Evolutionary conservation across 495 filamentous ascomycete species (phyloP), one percentile per base, ranked within the genome.

Genomic region (Podospora comata): DNA sequence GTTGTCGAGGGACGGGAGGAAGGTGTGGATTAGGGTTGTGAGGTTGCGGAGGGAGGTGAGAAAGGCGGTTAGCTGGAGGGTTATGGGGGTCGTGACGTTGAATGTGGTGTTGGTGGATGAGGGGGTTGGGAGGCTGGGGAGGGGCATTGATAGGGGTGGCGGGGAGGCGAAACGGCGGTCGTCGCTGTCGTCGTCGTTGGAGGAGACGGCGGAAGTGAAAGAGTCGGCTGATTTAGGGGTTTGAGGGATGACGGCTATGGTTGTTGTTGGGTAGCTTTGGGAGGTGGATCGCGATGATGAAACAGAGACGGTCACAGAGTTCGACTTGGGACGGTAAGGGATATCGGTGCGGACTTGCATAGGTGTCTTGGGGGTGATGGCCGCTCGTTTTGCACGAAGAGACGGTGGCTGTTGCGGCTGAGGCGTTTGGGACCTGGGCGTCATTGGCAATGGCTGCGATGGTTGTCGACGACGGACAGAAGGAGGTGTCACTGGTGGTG

Each of bases 181-280:
- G n/a, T 59, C 15, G 59, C 79, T 77, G 15, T 76, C 73, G 44
- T 74, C 77, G 63, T 63, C 69, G 26, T 48, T 48, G 39, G 71
- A 74, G n/a, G 76, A 79, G 26, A 83, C 83, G 20, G 88, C 82
- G 0, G 86, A 84, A 62, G 86, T 81, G 73, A 93, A 94, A 0
- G 89, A 88, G 70, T 93, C 90, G 27, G 86, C 88, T 20, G 91
- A 93, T 19, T 89, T 84, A 65, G 91, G 90, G 18, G 87, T 83
- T n/a, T 62, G 18, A 5, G 60, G 30, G 30, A n/a, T 32, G 18
- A 28, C 23, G 70, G 88, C 77, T 75, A 60, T 48, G 39, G 39
- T 48, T 18, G 39, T 48, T 5, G 39, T 48, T 48, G 39, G 39
- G 39, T 18, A 48, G 39, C 39, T 48, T 81, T 74, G 23, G 77